Conservation (phyloP, 2,329 filamentous ascomycete species). For the Epichloe typhina region DNA sequence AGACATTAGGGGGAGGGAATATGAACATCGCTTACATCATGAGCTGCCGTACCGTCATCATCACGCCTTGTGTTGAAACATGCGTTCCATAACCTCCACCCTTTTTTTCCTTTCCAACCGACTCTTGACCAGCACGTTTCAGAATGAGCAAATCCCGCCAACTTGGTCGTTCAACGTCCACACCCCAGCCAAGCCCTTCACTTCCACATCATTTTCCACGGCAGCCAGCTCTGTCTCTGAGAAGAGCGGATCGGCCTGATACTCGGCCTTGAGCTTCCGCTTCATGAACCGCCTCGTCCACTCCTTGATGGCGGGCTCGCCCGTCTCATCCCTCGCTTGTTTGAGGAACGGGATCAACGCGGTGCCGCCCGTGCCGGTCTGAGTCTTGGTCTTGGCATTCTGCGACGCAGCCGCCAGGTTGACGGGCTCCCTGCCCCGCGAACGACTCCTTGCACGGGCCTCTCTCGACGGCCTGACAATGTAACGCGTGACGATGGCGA, state of each 20-base stretch:
- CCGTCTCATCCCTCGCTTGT: conserved; percentile 91
- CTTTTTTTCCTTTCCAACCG: neutral
- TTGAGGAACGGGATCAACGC: conserved; percentile 92
- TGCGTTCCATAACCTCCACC: neutral
- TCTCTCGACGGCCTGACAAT: conserved; percentile 82
- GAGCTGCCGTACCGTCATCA: neutral
- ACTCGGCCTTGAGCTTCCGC: conserved; percentile 33
- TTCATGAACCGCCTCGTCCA: conserved; percentile 49
- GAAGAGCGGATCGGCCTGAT: conserved; percentile 43
- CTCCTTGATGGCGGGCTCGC: conserved; percentile 68
- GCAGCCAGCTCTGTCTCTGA: conserved; percentile 34
- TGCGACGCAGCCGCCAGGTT: conserved; percentile 52
- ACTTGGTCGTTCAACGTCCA: conserved; percentile 82
- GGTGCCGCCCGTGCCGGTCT: conserved; percentile 86
- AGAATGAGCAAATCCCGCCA: conserved; percentile 49
- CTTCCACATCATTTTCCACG: conserved; percentile 31
- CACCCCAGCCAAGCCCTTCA: conserved; percentile 61
- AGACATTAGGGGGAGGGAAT: neutral
- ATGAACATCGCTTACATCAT: neutral
- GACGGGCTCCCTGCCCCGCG: conserved; percentile 36
- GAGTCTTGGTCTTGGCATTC: conserved; percentile 38
- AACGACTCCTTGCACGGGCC: conserved; percentile 49
- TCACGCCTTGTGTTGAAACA: neutral
- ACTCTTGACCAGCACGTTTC: neutral
- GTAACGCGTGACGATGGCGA: conserved; percentile 90